Conservation (phyloP, 139 green algal species). For the Coelastrella sp. region DNA sequence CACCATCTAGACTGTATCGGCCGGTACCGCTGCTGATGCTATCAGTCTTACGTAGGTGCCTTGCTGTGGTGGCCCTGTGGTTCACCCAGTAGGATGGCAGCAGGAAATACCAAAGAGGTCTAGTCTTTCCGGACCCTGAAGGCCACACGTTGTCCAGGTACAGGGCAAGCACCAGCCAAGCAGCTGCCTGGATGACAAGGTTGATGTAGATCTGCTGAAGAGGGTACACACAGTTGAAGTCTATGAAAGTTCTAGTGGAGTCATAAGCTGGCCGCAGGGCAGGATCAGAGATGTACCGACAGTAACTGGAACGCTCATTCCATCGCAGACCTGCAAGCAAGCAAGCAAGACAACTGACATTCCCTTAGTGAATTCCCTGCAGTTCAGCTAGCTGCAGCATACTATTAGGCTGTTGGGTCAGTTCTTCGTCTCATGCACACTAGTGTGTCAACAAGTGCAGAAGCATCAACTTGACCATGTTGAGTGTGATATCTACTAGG, state of each 20-base stretch:
- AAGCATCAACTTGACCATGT: too few relatives aligned
- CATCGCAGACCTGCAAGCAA: slow-evolving; percentile 66
- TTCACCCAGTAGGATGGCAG: slow-evolving; percentile 75
- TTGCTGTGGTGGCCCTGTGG: neutral
- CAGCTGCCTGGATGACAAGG: slow-evolving; percentile 53
- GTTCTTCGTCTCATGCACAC: too few relatives aligned
- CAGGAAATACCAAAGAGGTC: slow-evolving; percentile 70
- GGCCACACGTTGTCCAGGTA: slow-evolving; percentile 89
- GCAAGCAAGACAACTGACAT: too few relatives aligned
- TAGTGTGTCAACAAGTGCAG: too few relatives aligned
- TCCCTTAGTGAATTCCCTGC: too few relatives aligned
- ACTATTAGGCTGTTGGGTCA: neutral
- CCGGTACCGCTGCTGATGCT: neutral
- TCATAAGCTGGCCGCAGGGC: neutral
- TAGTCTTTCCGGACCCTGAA: slow-evolving; percentile 31
- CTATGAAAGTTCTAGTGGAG: slow-evolving; percentile 55
- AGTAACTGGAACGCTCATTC: slow-evolving; percentile 73
- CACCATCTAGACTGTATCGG: neutral
- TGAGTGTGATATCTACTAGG: too few relatives aligned
- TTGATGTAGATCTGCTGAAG: slow-evolving; percentile 57
- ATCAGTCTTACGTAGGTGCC: slow-evolving; percentile 2
- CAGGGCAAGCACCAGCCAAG: slow-evolving; percentile 70
- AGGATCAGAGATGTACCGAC: slow-evolving; percentile 50
- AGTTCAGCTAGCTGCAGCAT: too few relatives aligned
- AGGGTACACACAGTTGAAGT: slow-evolving; percentile 71